Conservation (phyloP, 2,329 filamentous ascomycete species). For the Alternaria ethzedia region DNA sequence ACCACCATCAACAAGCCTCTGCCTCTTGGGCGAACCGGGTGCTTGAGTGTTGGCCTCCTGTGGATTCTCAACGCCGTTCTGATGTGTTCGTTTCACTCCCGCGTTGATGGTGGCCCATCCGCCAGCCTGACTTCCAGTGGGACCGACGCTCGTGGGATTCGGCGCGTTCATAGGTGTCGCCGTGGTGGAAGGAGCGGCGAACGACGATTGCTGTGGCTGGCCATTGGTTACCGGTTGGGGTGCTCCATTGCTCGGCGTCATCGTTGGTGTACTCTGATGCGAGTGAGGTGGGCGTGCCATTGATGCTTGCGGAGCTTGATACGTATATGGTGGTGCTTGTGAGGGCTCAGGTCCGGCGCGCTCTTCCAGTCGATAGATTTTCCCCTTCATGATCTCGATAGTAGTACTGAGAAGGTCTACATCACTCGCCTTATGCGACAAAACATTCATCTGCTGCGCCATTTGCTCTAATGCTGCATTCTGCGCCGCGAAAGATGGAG, state of each 20-base stretch:
- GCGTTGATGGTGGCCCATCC: constrained; percentile 56
- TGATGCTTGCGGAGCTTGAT: constrained; percentile 14
- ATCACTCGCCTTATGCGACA: constrained; percentile 54
- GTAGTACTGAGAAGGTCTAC: constrained; percentile 56
- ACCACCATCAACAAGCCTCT: constrained; percentile 50
- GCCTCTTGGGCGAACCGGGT: constrained; percentile 53
- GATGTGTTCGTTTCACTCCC: constrained; percentile 47
- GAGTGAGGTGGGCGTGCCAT: background rate
- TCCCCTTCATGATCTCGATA: constrained; percentile 57
- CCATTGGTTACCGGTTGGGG: background rate
- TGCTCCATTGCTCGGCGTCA: background rate
- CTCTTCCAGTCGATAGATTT: constrained; percentile 50
- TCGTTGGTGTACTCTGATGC: background rate
- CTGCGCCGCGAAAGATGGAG: constrained; percentile 26
- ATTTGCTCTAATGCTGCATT: constrained; percentile 54
- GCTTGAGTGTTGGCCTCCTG: constrained; percentile 32
- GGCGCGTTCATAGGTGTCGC: constrained; percentile 20
- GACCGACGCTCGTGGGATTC: constrained; percentile 23
- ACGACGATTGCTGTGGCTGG: constrained; percentile 6
- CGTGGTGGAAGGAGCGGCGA: constrained; percentile 2
- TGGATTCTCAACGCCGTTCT: constrained; percentile 45
- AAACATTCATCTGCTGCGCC: constrained; percentile 48
- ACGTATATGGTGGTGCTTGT: constrained; percentile 11
- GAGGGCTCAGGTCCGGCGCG: constrained; percentile 9
- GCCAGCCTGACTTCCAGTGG: constrained; percentile 25